Evolutionary conservation across 352 stramenopile genomes (phyloP).

Genomic region (Peronosclerospora sorghi): DNA sequence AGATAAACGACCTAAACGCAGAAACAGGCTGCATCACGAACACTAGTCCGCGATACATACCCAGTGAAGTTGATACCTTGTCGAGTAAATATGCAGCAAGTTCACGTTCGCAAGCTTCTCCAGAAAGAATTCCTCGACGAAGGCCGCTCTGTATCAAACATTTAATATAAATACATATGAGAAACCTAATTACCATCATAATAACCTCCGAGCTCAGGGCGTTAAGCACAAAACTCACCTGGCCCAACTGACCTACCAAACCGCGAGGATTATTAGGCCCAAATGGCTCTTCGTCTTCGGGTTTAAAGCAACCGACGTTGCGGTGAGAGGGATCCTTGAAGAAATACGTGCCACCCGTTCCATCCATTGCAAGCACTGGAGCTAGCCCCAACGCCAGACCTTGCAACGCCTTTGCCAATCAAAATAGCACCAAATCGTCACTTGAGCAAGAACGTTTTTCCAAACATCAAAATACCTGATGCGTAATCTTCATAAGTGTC

Average conservation of each 20-base stretch:
- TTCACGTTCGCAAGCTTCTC: slow-evolving; percentile 94
- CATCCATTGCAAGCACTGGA: slow-evolving; percentile 89
- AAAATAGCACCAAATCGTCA: slow-evolving; percentile 1
- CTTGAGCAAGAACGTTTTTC: not conserved
- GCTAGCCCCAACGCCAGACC: slow-evolving; percentile 86
- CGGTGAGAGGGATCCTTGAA: slow-evolving; percentile 90
- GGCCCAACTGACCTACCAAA: slow-evolving; percentile 72
- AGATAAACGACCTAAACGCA: not conserved
- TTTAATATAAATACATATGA: not conserved
- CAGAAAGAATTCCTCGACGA: slow-evolving; percentile 89
- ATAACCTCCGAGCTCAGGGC: too few species aligned
- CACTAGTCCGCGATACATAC: slow-evolving; percentile 1
- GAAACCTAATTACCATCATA: too few species aligned
- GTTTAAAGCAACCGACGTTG: slow-evolving; percentile 96
- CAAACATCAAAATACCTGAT: slow-evolving; percentile 31
- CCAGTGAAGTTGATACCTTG: slow-evolving; percentile 28
- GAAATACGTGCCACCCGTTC: slow-evolving; percentile 97
- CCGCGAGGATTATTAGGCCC: slow-evolving; percentile 95
- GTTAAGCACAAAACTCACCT: slow-evolving; percentile 20
- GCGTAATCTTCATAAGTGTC: slow-evolving; percentile 73
- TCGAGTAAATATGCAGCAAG: slow-evolving; percentile 96
- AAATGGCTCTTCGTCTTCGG: slow-evolving; percentile 97
- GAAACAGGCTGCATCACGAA: not conserved
- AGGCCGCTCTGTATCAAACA: slow-evolving; percentile 41
- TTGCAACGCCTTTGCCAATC: slow-evolving; percentile 55